Conservation (phyloP, 116 monocot genomes). For the Phalaenopsis hybrid region DNA sequence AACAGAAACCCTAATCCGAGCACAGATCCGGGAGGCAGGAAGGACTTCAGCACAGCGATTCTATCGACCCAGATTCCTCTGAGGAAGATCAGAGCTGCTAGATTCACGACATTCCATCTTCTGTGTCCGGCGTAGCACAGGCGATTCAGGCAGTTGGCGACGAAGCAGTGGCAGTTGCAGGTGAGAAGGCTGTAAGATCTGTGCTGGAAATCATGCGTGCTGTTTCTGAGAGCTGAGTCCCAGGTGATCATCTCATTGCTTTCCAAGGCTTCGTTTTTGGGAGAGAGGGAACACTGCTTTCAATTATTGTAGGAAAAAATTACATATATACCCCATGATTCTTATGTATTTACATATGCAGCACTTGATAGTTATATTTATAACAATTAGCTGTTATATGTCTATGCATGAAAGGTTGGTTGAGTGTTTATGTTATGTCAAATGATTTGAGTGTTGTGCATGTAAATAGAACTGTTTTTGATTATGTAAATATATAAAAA, state of each 20-base stretch:
- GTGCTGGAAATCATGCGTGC: slow-evolving; percentile 82
- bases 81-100: slow-evolving; percentile 57
- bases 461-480: too few species aligned
- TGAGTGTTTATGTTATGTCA: too few species aligned
- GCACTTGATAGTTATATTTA: too few species aligned
- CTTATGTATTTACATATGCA: too few species aligned
- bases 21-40: slow-evolving; percentile 44
- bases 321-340: too few species aligned
- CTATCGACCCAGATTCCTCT: slow-evolving; percentile 67
- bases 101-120: slow-evolving; percentile 78
- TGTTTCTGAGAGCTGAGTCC: slow-evolving; percentile 70
- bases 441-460: too few species aligned
- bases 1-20: slow-evolving; percentile 40
- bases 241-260: slow-evolving; percentile 24
- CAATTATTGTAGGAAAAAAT: too few species aligned
- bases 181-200: slow-evolving; percentile 73
- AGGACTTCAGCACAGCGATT: slow-evolving; percentile 39
- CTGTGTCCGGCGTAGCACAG: slow-evolving; percentile 35
- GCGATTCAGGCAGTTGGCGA: slow-evolving; percentile 69
- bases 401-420: too few species aligned
- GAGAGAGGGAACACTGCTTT: slow-evolving; percentile 4
- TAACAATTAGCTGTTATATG: too few species aligned
- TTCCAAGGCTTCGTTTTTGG: background rate
- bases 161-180: slow-evolving; percentile 97
- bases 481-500: too few species aligned